Evolutionary conservation across 1,139 yeast genomes (phyloP).

Genomic region (Wickerhamomyces sp.): DNA sequence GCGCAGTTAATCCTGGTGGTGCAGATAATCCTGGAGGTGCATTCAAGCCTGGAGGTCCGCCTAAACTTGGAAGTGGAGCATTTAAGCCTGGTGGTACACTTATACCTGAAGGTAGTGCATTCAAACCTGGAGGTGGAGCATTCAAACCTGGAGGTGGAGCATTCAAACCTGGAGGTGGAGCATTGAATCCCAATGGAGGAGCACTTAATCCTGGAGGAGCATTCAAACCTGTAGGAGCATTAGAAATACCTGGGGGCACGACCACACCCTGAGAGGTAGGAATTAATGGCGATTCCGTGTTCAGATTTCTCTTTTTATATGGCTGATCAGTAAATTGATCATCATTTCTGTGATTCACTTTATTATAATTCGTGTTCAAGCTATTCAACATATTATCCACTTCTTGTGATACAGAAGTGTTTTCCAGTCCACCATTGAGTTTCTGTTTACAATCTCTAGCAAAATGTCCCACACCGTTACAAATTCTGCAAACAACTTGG

Average conservation of each 20-base stretch:
- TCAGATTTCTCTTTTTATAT: constrained; percentile 20
- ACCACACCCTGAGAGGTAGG: constrained; percentile 1
- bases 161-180: constrained; percentile 8
- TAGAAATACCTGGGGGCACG: constrained; percentile 8
- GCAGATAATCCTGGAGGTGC: constrained; percentile 11
- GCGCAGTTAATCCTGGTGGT: constrained; percentile 14
- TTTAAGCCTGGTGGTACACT: constrained; percentile 23
- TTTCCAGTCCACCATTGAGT: constrained; percentile 16
- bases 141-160: constrained; percentile 10
- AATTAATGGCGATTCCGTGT: constrained; percentile 10
- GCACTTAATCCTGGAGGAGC: constrained; percentile 14
- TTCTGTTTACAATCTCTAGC: constrained; percentile 75
- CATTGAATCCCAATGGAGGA: too few species aligned
- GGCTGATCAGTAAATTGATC: constrained; percentile 18
- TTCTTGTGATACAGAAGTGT: constrained; percentile 35
- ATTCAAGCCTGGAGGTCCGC: constrained; percentile 14
- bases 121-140: constrained; percentile 26
- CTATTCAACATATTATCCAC: constrained; percentile 49
- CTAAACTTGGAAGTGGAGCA: constrained; percentile 17
- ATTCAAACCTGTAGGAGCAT: background rate
- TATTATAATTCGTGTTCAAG: constrained; percentile 31
- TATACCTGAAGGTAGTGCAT: constrained; percentile 25
- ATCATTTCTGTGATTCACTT: constrained; percentile 5
- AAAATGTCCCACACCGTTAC: constrained; percentile 84
- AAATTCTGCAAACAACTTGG: constrained; percentile 63